Evolutionary conservation across 2,329 filamentous ascomycete genomes (phyloP).

Genomic region (Amauroascus verrucosus): DNA sequence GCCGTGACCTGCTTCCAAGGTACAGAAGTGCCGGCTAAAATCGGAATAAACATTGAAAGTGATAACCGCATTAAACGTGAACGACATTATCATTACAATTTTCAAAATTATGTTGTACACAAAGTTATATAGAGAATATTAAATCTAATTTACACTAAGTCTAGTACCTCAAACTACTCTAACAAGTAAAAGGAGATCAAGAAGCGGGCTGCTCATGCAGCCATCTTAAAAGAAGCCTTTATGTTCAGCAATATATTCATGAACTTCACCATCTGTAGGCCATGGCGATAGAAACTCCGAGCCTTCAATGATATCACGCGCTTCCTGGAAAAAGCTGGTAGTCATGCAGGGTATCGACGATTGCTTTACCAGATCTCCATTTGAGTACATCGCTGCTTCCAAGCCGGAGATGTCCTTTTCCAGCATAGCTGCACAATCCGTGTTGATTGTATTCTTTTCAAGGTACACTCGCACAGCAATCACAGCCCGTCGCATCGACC

Average conservation of each 20-base stretch:
- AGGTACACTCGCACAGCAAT: constrained; percentile 34
- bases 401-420: background rate
- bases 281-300: constrained; percentile 23
- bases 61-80: too few relatives aligned
- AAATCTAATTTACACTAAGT: background rate
- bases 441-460: constrained; percentile 22
- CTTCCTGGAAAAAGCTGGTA: constrained; percentile 23
- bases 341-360: background rate
- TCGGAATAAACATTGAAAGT: background rate
- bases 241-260: constrained; percentile 24
- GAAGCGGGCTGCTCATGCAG: background rate
- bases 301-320: constrained; percentile 30
- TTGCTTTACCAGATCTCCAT: too few relatives aligned
- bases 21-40: background rate
- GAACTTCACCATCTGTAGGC: constrained; percentile 35
- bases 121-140: background rate
- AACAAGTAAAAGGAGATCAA: background rate
- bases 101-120: background rate
- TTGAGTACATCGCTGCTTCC: background rate
- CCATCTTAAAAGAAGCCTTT: constrained; percentile 1
- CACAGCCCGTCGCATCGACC: constrained; percentile 32
- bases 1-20: background rate
- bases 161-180: background rate
- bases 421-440: background rate
- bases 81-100: background rate